Evolutionary conservation across 352 stramenopile species (phyloP), one percentile per base, ranked within the genome.

Genomic region (Phytophthora citrophthora): DNA sequence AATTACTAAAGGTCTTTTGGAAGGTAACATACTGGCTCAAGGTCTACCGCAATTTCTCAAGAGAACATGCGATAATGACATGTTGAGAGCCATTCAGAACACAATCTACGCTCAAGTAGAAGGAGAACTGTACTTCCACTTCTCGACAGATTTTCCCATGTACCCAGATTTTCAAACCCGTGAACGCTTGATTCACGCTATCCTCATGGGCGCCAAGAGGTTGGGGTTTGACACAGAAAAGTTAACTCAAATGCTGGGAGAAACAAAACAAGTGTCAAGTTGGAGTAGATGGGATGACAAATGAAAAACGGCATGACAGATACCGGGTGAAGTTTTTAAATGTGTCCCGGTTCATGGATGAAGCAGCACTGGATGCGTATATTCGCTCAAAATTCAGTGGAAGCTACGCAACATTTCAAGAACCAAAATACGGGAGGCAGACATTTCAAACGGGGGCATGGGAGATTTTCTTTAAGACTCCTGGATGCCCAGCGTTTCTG

Each of bases 261-360:
- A 20, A 20, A 20, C 20, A 20, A 20, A 20, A 20, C 20, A 20
- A 20, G 20, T 20, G 38, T 1, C 50, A 57, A 38, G 40, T 45
- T 38, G 39, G 36, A 2, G 1, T 0, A 29, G 51, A 58, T 39
- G 51, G 38, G 5, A 31, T 49, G 1, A 23, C 4, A 3, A 59
- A 50, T 32, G 40, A 51, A 31, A 15, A 7, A 0, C 40, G 15
- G 4, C 39, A 51, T 4, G 27, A 50, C 12, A 8, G 39, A 26
- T 50, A 59, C 52, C 18, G 23, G 11, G 18, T 59, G 2, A 50
- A 51, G 12, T 16, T 59, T 12, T n/a, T 59, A 2, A 59, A 59
- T 23, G 40, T 59, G 0, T 59, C 39, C 0, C 15, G 38, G 5
- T 59, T 59, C 12, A 12, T 59, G 1, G 52, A 59, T 16, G 52